Base-by-base conservation (phyloP, 331 rosid genomes). In the Dryas integrifolia region DNA sequence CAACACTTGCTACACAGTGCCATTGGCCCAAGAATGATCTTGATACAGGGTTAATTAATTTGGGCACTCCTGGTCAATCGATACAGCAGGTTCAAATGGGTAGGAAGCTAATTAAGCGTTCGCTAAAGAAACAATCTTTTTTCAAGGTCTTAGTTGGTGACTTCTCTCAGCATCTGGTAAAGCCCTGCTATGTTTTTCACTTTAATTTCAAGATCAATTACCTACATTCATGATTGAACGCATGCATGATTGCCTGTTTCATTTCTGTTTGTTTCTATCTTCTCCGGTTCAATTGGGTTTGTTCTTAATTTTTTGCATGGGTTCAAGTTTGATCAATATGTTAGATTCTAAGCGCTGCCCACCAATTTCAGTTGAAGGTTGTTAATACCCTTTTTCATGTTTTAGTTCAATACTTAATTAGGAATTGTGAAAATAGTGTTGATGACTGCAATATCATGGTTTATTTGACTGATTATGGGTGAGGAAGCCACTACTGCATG, bases 101-200 rank as follows among this genome's bases (percentile, higher is more conserved):
- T 8, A n/a, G 61, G 16, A 50, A 30, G n/a, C 71, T 15, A 35
- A 49, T 47, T 8, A 66, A 66, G 48, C 60, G 3, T 1, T 38
- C 16, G 2, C 16, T 18, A 38, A 15, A 40, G 18, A 68, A 56
- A 38, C n/a, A 12, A 38, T 18, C 60, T 35, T 68, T 68, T 41
- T 68, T 35, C 72, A 68, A 9, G 47, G 43, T 16, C 72, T n/a
- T 68, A 9, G 10, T 15, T 15, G 61, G 49, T 51, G 38, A 68
- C 24, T 51, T 51, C 13, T 39, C 72, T 4, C 10, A 0, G 39
- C 1, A 16, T 38, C 72, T 68, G 61, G 61, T 68, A 51, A 9
- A 47, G 15, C 4, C 35, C 13, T 12, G 21, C 3, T 13, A 47
- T 48, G 24, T 26, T 66, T 26, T 51, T 14, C 38, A 16, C 41